phyloP scores from a whole-genome alignment of 2,329 filamentous ascomycete genomes.

The Catunica adiposa region DNA sequence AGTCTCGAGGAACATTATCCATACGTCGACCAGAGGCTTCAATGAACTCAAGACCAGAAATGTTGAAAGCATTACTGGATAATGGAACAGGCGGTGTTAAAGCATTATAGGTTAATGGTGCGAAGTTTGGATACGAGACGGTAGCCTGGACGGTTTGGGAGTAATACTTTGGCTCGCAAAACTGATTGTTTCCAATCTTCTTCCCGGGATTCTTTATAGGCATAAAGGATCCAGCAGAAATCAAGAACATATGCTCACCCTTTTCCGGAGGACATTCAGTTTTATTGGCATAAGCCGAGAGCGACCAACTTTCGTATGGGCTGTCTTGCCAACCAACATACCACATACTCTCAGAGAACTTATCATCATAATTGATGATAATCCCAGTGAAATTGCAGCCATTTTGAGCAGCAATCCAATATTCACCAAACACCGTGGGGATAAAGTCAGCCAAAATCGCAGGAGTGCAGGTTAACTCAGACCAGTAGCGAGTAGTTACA shows the following conservation, averaged over 20 bases:
- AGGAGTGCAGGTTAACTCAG: conserved; percentile 25
- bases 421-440: not conserved
- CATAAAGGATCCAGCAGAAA: conserved; percentile 20
- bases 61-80: conserved; percentile 20
- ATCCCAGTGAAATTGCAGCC: not conserved
- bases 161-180: conserved; percentile 30
- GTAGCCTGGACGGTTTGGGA: conserved; percentile 28
- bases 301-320: conserved; percentile 20
- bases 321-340: conserved; percentile 29
- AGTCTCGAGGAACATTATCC: conserved; percentile 15
- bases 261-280: conserved; percentile 20
- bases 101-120: conserved; percentile 5
- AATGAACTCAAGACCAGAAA: conserved; percentile 22
- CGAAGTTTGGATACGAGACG: conserved; percentile 18
- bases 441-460: conserved; percentile 16
- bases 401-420: not conserved
- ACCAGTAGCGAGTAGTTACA: conserved; percentile 21
- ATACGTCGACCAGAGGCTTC: conserved; percentile 19
- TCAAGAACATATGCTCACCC: conserved; percentile 20
- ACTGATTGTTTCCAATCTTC: conserved; percentile 22
- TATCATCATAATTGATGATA: not conserved
- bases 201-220: not conserved
- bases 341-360: conserved; percentile 16
- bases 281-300: conserved; percentile 16
- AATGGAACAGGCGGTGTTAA: conserved; percentile 15